Evolutionary conservation across 306 rosid species (phyloP), one percentile per base, ranked within the genome.

Genomic region (Chamaecrista fasciculata): DNA sequence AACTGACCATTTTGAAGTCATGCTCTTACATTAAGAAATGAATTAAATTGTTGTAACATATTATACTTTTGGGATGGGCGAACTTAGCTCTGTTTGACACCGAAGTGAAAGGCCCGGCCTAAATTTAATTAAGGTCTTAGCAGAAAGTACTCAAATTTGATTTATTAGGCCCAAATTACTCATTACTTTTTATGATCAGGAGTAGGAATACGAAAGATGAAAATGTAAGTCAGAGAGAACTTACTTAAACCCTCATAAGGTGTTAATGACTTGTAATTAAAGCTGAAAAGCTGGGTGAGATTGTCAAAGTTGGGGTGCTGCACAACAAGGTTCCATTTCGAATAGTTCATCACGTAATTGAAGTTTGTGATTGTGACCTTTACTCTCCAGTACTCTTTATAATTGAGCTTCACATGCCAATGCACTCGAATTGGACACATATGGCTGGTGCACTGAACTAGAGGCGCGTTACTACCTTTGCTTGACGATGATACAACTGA

Each of bases 371-470:
- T 84, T 48, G 98, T 85, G 70, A 94, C 74, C 89, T 91, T 94
- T 81, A 94, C 89, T 84, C 98, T 82, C 98, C 98, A 94, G 70
- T 94, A 94, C 72, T 94, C 97, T 80, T 90, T 94, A 80, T 94
- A 94, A 67, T 94, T 94, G 73, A 94, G 79, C 80, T 94, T 94
- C 74, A 94, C 97, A n/a, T 94, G 98, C 98, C 98, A 94, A 84
- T 94, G 98, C 81, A 94, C 78, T 78, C 96, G 86, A 73, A 94
- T 73, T 4, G 98, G 98, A 76, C 98, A 94, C 98, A 90, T 94
- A 69, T 94, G 98, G 72, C 97, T 88, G 52, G 96, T 90, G 56
- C 96, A 94, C 74, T 79, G 98, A 57, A 94, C 89, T 51, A 94
- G 71, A 73, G 98, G 98, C 11, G 94, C 55, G 55, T 56, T 80